Evolutionary conservation across 441 rosid species (phyloP), one percentile per base, ranked within the genome.

Genomic region (Populus hybrid): DNA sequence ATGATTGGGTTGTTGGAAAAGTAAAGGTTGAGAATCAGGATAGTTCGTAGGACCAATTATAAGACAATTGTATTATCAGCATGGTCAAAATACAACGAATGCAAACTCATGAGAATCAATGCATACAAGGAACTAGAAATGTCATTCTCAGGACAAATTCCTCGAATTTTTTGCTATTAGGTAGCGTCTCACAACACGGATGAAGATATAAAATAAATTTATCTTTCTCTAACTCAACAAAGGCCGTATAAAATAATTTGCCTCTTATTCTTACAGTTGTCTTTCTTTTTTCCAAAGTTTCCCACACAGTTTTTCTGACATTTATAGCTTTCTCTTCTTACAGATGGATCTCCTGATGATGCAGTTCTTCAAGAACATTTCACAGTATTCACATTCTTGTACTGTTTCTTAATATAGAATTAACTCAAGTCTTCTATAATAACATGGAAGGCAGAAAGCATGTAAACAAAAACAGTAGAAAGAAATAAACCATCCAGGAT

Each of bases 321-420:
- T 28, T 23, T 16, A 16, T 11, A 70, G 10, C 63, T 61, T n/a
- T 21, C 26, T 69, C 3, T 28, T 30, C n/a, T 1, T 73, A 68
- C 80, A 69, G 83, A 67, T 63, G 40, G 68, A 38, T 76, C 28
- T 61, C 66, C 66, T 21, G 6, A 4, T 61, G 28, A 61, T 61
- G 66, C 66, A 61, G 23, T 61, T 61, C 66, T 61, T 61, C 66
- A 21, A 61, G 28, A 5, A 12, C 66, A 61, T 67, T 72, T 63
- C 23, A 64, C 54, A 6, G 30, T 63, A 42, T 61, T 75, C 28
- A 42, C 70, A 74, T 28, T 54, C 28, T 61, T 61, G 66, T 61
- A 61, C 50, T 40, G 14, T 61, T 21, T 61, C 11, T 61, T 10
- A 21, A 21, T 4, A 61, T 61, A 59, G 66, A 61, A 21, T 61